Base-by-base conservation (phyloP, 495 filamentous ascomycete species). In the Aspergillus hancockii region DNA sequence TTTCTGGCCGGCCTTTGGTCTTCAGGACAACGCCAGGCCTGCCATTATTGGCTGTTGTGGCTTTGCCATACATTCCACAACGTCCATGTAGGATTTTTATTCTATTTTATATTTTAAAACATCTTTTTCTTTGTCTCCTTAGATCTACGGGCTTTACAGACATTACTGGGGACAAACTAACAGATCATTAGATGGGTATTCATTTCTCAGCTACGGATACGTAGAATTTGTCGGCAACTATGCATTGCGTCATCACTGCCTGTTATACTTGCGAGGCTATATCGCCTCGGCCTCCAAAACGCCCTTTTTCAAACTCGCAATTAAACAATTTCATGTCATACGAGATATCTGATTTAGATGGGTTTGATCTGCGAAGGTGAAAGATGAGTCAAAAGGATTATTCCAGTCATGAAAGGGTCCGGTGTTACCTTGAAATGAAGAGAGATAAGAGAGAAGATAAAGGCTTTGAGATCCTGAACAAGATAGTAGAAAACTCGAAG, bases 401-500 rank as follows among this genome's bases (percentile, higher is more conserved):
- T 32, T 4, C 21, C 14, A 43, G n/a, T 45, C 1, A 43, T 54
- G 19, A 22, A 38, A 8, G 8, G 12, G 23, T 3, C 36, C 3
- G 10, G n/a, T 12, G 10, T 50, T 79, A 89, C 89, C 86, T 98
- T 99, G 82, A 98, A 99, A 75, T 99, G 95, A 51, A 99, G 83
- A 12, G 90, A 90, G 63, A 97, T 98, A 31, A 99, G 78, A 31
- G 93, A 96, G 75, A 99, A 99, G 2, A 98, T 90, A 28, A 99
- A 84, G 14, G 94, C 94, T 77, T 98, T 98, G 49, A 99, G 79
- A 67, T 99, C 95, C 71, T 98, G 95, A 5, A 98, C 93, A 0
- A 99, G 89, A 68, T 99, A 99, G 80, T 99, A 98, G 73, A 99
- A 99, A n/a, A 99, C 95, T 13, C 95, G 85, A 14, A 99, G 83